Percentiles rank a stretch among this genome's conserved stretches.
Evolutionary conservation across 2,329 filamentous ascomycete species (phyloP).

Genomic region (Talaromyces sp.): DNA sequence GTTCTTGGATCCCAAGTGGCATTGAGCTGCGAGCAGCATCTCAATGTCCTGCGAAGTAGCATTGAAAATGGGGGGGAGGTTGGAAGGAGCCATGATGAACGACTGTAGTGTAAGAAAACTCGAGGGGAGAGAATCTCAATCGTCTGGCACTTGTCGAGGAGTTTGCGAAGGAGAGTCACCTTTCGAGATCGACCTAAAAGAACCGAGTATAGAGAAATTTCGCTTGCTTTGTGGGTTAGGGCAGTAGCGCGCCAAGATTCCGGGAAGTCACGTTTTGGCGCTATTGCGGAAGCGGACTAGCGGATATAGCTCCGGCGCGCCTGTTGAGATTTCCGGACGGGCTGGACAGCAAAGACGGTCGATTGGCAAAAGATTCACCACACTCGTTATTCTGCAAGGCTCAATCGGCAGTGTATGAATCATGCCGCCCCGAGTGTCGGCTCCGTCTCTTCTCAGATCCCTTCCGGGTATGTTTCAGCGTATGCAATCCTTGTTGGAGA

Average conservation of each 20-base stretch:
- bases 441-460: constrained; percentile 55
- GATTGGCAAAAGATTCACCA: background rate
- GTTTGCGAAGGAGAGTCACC: constrained; percentile 10
- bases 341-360: constrained; percentile 3
- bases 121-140: constrained; percentile 37
- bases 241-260: constrained; percentile 24
- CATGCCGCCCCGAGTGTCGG: constrained; percentile 65
- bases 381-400: background rate
- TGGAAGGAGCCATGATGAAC: constrained; percentile 87
- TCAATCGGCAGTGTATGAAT: constrained; percentile 21
- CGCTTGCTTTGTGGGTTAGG: constrained; percentile 38
- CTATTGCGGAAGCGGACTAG: constrained; percentile 20
- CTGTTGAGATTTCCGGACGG: constrained; percentile 25
- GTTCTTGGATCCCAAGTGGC: constrained; percentile 98
- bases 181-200: constrained; percentile 27
- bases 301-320: constrained; percentile 10
- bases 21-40: constrained; percentile 96
- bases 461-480: constrained; percentile 51
- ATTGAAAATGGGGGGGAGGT: constrained; percentile 94
- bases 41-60: constrained; percentile 98
- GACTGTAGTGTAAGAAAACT: constrained; percentile 40
- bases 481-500: background rate
- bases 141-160: constrained; percentile 39
- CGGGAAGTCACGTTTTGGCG: constrained; percentile 14
- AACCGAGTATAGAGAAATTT: constrained; percentile 24